Conservation (phyloP, 352 stramenopile species). For the Phytophthora quininea region DNA sequence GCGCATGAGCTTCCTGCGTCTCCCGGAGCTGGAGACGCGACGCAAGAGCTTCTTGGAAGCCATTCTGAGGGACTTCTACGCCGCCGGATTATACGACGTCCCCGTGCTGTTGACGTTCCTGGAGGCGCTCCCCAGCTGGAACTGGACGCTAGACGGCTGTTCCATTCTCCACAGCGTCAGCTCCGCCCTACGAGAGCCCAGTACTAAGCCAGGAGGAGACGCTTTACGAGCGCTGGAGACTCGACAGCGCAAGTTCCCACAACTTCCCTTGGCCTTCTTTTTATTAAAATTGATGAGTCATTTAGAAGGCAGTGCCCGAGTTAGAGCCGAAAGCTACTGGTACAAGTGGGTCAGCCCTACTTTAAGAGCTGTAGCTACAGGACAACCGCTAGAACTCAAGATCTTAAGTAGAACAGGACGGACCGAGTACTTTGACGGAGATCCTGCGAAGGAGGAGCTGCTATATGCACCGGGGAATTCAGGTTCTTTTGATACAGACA, state of each 20-base stretch:
- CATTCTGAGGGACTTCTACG: conserved; percentile 70
- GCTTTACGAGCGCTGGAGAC: conserved; percentile 37
- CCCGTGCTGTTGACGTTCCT: conserved; percentile 74
- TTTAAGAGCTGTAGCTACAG: conserved; percentile 53
- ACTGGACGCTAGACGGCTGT: conserved; percentile 76
- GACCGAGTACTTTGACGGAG: conserved; percentile 29
- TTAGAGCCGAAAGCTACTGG: conserved; percentile 67
- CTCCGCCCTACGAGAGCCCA: conserved; percentile 44
- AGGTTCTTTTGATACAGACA: conserved; percentile 55
- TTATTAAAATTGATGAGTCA: conserved; percentile 68
- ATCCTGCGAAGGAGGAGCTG: conserved; percentile 42
- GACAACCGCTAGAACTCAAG: conserved; percentile 46
- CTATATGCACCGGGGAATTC: conserved; percentile 51
- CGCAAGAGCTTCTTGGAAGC: conserved; percentile 52
- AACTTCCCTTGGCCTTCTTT: conserved; percentile 74
- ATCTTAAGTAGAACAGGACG: conserved; percentile 36
- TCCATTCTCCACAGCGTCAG: conserved; percentile 68
- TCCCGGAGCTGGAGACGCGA: conserved; percentile 55
- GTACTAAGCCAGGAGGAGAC: conserved; percentile 27
- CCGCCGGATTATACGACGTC: conserved; percentile 63
- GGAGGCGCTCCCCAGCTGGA: conserved; percentile 65
- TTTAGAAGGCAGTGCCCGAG: conserved; percentile 58
- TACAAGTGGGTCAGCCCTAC: conserved; percentile 69
- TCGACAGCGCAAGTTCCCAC: conserved; percentile 52
- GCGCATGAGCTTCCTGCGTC: conserved; percentile 56